Conservation (phyloP, 2,329 filamentous ascomycete species). For the Phialophora expanda region DNA sequence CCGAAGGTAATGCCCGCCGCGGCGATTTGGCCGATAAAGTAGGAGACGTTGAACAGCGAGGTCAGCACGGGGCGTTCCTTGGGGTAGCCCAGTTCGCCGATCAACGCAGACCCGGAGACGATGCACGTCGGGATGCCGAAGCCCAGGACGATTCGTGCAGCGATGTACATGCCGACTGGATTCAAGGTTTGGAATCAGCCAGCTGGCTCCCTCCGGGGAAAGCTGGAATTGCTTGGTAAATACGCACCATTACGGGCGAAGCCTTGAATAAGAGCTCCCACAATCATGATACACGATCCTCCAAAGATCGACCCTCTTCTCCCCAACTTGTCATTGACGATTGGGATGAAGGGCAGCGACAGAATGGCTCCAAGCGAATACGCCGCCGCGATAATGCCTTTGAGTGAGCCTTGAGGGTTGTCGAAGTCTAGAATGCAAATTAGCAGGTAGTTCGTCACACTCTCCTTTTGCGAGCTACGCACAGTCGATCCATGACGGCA, state of each 20-base stretch:
- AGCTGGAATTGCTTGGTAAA: not conserved
- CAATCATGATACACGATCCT: constrained; percentile 60
- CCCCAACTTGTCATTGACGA: constrained; percentile 61
- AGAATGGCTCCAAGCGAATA: constrained; percentile 66
- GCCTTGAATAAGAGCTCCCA: constrained; percentile 63
- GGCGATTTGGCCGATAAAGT: constrained; percentile 56
- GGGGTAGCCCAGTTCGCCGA: constrained; percentile 66
- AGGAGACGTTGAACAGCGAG: constrained; percentile 65
- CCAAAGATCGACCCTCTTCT: constrained; percentile 63
- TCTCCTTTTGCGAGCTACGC: constrained; percentile 15
- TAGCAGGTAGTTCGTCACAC: not conserved
- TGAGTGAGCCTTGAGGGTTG: constrained; percentile 51
- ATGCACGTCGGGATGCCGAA: constrained; percentile 67
- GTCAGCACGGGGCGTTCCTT: constrained; percentile 66
- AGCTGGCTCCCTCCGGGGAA: not conserved
- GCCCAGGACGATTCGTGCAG: constrained; percentile 65
- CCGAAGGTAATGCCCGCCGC: constrained; percentile 52
- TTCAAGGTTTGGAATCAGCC: not conserved
- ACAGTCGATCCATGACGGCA: constrained; percentile 49
- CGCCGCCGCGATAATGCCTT: constrained; percentile 63
- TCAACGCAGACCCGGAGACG: constrained; percentile 62
- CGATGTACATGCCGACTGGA: constrained; percentile 63
- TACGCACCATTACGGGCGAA: constrained; percentile 55
- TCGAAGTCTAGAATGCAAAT: constrained; percentile 48
- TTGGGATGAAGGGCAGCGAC: constrained; percentile 63